phyloP scores from a whole-genome alignment of 2,329 filamentous ascomycete species.

The Xylaria sp. region DNA sequence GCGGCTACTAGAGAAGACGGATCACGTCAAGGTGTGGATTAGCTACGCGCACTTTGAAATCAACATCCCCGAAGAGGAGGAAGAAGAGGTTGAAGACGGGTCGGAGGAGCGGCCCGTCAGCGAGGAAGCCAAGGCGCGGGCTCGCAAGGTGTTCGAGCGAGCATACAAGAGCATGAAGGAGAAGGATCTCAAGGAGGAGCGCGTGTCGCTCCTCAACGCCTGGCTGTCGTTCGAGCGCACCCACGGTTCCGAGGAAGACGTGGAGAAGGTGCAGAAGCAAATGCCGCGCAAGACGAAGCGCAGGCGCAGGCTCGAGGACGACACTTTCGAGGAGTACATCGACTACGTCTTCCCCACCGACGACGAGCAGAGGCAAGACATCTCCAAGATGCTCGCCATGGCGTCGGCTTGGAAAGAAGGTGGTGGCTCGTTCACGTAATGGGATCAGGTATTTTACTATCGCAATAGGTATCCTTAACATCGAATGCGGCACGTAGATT shows the following conservation, averaged over 20 bases:
- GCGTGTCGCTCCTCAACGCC: slow-evolving; percentile 89
- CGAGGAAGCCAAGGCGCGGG: slow-evolving; percentile 83
- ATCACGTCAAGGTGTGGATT: slow-evolving; percentile 99
- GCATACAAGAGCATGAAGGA: slow-evolving; percentile 90
- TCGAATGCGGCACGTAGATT: background rate
- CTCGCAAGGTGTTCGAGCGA: slow-evolving; percentile 84
- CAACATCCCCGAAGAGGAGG: slow-evolving; percentile 82
- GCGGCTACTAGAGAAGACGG: slow-evolving; percentile 90
- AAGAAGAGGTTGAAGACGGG: slow-evolving; percentile 68
- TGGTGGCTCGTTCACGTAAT: slow-evolving; percentile 49
- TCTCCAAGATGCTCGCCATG: slow-evolving; percentile 85
- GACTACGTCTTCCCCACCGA: slow-evolving; percentile 98
- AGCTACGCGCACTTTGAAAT: slow-evolving; percentile 99
- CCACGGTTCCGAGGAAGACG: slow-evolving; percentile 78
- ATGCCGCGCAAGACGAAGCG: slow-evolving; percentile 96
- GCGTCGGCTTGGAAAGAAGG: slow-evolving; percentile 88
- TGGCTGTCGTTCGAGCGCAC: slow-evolving; percentile 93
- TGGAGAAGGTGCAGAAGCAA: slow-evolving; percentile 86
- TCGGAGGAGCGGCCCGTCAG: slow-evolving; percentile 76
- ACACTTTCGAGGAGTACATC: slow-evolving; percentile 94
- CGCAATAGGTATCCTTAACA: background rate
- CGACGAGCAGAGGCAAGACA: slow-evolving; percentile 83
- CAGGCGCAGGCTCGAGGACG: slow-evolving; percentile 89
- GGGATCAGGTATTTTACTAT: slow-evolving; percentile 1
- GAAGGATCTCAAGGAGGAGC: slow-evolving; percentile 89